Base-by-base conservation (phyloP, 257 asterid species). In the Datura wrightii region DNA sequence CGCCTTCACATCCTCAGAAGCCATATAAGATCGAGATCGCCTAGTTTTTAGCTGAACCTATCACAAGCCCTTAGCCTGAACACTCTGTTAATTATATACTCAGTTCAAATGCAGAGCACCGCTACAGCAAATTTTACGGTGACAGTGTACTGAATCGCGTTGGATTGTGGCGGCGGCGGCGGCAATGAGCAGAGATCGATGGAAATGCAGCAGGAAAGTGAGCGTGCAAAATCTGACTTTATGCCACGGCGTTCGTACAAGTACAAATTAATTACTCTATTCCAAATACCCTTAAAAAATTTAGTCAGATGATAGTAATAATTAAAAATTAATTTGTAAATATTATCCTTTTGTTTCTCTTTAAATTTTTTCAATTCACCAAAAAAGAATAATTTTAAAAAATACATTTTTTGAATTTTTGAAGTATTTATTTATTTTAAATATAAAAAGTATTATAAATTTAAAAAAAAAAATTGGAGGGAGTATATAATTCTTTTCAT, bases 1-100 rank as follows among this genome's bases (percentile, higher is more conserved):
- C 86, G 93, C 56, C 89, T 96, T 93, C 88, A 94, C 98, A 89
- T 96, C 99, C 92, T 96, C 99, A 71, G 98, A 94, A 48, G 99
- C 98, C 99, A 93, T 93, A 74, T 14, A 42, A 83, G 34, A 78
- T 52, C 62, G 46, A 31, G 63, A 78, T 78, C 48, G 82, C 63
- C 82, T 76, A 13, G 15, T 14, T 31, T 50, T 13, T 14, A 74
- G 80, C 80, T 48, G 59, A 48, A 72, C 55, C 80, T 72, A 2
- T 10, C 6, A 60, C 69, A 13, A 60, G 19, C 19, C 69, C 69
- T 9, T 24, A 60, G 13, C 31, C 46, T 42, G 54, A 70, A 41
- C 48, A 66, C 76, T 31, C n/a, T 14, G 16, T 71, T 39, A 46
- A 46, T 19, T 8, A 37, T 42, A 70, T 7, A 72, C 56, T 74